Base-by-base conservation (phyloP, 1,284 basidiomycete genomes). In the Cutaneotrichosporon sp. region DNA sequence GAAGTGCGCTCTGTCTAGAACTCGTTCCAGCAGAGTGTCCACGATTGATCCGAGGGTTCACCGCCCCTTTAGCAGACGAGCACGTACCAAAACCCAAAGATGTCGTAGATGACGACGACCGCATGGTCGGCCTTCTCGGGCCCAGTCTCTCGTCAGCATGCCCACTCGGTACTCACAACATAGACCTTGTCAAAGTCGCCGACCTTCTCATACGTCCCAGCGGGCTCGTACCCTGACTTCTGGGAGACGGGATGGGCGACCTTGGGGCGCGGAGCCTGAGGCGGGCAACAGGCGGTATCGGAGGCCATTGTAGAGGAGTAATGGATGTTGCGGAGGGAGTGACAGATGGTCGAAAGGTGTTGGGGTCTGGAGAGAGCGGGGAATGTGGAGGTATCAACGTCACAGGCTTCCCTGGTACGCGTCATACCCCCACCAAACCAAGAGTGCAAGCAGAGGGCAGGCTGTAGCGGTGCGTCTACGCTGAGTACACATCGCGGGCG, bases 71-170 rank as follows among this genome's bases (percentile, higher is more conserved):
- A 26, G 26, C 26, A 26, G 26, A 26, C 26, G 26, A 26, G 26
- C 30, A 65, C 73, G 66, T 58, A 74, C 75, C 76, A 77, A 61
- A 78, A 76, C 2, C 76, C 76, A 63, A 78, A 78, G 64, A 78
- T 72, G 64, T 79, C 79, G 65, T 80, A 79, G 32, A 76, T 67
- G 36, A 75, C 73, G 1, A 78, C 72, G 13, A 75, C 60, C 4
- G 76, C 76, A 56, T 74, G 71, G 26, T 74, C 72, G 14, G 73
- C 72, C 21, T 70, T 61, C 4, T 74, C 72, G 1, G 73, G 70
- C 5, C 76, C 76, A 30, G 73, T 73, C 73, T 76, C 26, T 9
- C 38, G 36, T 21, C 22, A n/a, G 22, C 13, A 14, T 13, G 10
- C 36, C 36, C 16, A 21, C 7, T 22, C 53, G 36, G 38, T 2